Evolutionary conservation across 2,329 filamentous ascomycete genomes (phyloP).

Genomic region (Cladosporium sp.): DNA sequence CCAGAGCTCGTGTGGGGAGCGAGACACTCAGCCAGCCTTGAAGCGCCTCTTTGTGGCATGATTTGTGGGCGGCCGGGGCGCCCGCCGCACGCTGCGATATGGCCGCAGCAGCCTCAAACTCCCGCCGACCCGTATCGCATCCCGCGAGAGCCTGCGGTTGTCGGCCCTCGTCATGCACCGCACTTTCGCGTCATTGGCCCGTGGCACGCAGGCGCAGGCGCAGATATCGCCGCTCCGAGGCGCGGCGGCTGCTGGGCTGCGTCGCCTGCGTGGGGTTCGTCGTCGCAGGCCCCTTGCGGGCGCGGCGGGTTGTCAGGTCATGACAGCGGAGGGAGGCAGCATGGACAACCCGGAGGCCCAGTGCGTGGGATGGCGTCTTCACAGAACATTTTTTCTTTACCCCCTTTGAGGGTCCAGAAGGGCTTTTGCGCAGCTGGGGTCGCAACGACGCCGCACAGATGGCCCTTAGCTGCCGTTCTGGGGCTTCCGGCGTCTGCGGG

Average conservation of each 20-base stretch:
- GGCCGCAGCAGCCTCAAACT: constrained; percentile 2
- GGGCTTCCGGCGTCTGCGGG: background rate
- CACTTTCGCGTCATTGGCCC: background rate
- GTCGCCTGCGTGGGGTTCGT: background rate
- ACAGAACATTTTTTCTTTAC: constrained; percentile 8
- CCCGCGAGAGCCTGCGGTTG: background rate
- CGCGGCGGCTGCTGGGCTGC: background rate
- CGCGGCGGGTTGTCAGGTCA: background rate
- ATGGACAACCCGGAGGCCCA: constrained; percentile 3
- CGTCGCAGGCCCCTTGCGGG: constrained; percentile 1
- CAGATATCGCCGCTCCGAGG: background rate
- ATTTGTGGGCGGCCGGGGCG: constrained; percentile 4
- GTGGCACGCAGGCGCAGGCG: background rate
- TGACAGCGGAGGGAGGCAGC: background rate
- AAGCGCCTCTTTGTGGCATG: constrained; percentile 1
- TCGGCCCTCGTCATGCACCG: too few relatives aligned
- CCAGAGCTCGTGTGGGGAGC: constrained; percentile 6
- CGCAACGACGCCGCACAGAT: background rate
- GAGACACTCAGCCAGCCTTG: background rate
- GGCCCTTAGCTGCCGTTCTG: constrained; percentile 7
- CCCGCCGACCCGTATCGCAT: constrained; percentile 1
- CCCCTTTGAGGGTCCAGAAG: constrained; percentile 9
- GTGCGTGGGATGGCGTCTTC: background rate
- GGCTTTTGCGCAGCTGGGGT: constrained; percentile 2
- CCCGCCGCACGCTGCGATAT: constrained; percentile 1